These are phyloP conservation scores for Kazachstania bromeliacearum DNA, from an alignment of 805 yeast species.

Conservation along the genomic window DNA sequence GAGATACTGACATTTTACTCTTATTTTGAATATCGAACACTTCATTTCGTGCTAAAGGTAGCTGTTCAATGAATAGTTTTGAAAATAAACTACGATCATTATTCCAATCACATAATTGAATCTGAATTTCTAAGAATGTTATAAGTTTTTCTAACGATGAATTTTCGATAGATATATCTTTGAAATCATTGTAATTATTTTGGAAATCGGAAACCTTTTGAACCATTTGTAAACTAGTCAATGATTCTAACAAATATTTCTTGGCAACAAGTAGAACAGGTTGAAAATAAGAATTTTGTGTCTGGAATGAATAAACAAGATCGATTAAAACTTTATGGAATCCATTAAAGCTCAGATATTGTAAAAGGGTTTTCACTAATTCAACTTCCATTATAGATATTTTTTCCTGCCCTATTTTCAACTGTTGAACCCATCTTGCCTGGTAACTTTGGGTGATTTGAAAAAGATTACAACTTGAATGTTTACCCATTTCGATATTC, in stretches of 20 bases:
- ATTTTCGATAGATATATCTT: conserved; percentile 6
- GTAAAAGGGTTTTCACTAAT: conserved; percentile 16
- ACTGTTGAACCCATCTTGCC: conserved; percentile 23
- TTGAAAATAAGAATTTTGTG: conserved; percentile 7
- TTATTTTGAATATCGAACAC: conserved; percentile 21
- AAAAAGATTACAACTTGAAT: conserved; percentile 24
- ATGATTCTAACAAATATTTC: conserved; percentile 10
- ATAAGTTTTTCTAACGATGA: conserved; percentile 1
- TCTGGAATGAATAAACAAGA: conserved; percentile 5
- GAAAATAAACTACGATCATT: conserved; percentile 12
- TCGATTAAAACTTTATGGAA: conserved; percentile 16
- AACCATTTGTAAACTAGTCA: conserved; percentile 13
- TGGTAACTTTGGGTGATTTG: conserved; percentile 27
- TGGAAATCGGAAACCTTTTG: conserved; percentile 2
- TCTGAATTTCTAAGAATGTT: conserved; percentile 5
- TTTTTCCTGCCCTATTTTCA: background rate
- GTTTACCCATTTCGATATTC: conserved; percentile 27
- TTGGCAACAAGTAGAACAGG: conserved; percentile 7
- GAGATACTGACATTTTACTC: conserved; percentile 11
- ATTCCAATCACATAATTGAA: conserved; percentile 7
- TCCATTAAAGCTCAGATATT: conserved; percentile 20
- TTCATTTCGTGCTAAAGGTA: conserved; percentile 13
- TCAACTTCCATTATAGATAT: conserved; percentile 18
- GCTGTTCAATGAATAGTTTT: conserved; percentile 10
- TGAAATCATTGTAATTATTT: conserved; percentile 3